These are phyloP conservation scores for Ceratopteris richardii DNA, from an alignment of 75 land plant species.

Conservation along the genomic window DNA sequence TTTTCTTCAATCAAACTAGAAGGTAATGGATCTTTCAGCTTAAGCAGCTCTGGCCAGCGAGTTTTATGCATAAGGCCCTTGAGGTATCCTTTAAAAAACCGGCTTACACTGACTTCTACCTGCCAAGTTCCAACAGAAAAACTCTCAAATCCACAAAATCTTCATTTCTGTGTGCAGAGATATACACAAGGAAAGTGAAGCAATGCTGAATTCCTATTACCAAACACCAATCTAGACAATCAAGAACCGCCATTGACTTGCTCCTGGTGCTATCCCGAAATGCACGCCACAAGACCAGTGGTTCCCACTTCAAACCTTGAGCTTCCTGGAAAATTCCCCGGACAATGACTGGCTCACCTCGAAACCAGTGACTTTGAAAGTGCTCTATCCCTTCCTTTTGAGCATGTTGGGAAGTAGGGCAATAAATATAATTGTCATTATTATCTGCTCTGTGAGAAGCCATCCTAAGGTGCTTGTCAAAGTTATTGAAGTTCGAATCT, in stretches of 20 bases:
- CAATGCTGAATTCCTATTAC: constrained; percentile 37
- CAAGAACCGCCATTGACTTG: constrained; percentile 50
- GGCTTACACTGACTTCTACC: constrained; percentile 55
- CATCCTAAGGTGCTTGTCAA: constrained; percentile 22
- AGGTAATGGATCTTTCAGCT: constrained; percentile 62
- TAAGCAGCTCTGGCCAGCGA: constrained; percentile 45
- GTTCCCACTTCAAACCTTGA: constrained; percentile 81
- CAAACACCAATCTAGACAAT: constrained; percentile 85
- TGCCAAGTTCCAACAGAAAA: too few species aligned
- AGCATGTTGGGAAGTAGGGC: constrained; percentile 32
- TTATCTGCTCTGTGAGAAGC: constrained; percentile 49
- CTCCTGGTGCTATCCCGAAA: constrained; percentile 38
- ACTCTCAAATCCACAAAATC: not conserved
- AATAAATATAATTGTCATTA: constrained; percentile 62
- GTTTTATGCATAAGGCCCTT: constrained; percentile 35
- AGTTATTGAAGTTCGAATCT: constrained; percentile 2
- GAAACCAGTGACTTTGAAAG: constrained; percentile 75
- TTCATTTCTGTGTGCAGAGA: not conserved
- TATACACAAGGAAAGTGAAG: too few species aligned
- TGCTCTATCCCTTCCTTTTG: constrained; percentile 39
- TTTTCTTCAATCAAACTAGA: constrained; percentile 47
- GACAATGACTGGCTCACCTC: constrained; percentile 82
- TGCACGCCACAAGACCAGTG: constrained; percentile 82
- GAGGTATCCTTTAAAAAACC: constrained; percentile 48
- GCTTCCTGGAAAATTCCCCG: constrained; percentile 49